These are phyloP conservation scores for Guadua angustifolia DNA, from an alignment of 176 grass and related monocot species.

Conservation along the genomic window DNA sequence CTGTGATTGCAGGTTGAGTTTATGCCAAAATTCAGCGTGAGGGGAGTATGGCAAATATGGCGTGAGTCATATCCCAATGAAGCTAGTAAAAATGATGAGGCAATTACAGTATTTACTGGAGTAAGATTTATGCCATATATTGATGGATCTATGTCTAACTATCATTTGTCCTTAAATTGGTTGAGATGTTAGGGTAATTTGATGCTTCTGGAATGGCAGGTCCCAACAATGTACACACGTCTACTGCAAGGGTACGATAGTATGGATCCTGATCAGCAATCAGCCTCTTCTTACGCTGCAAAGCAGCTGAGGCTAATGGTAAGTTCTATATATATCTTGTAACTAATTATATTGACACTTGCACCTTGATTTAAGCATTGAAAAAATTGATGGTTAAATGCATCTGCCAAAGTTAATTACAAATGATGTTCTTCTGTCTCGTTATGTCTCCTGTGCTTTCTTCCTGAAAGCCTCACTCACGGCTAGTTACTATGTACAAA, in stretches of 20 bases:
- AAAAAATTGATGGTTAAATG: conserved; percentile 16
- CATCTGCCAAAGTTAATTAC: background rate
- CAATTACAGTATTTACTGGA: conserved; percentile 94
- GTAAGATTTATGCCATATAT: conserved; percentile 48
- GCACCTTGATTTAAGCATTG: conserved; percentile 3
- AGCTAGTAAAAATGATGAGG: conserved; percentile 57
- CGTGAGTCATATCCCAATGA: conserved; percentile 76
- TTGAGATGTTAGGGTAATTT: conserved; percentile 35
- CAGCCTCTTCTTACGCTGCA: conserved; percentile 71
- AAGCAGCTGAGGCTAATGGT: conserved; percentile 93
- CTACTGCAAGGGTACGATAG: conserved; percentile 86
- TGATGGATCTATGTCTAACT: background rate
- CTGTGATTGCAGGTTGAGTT: conserved; percentile 80
- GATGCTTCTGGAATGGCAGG: conserved; percentile 57
- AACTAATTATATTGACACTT: conserved; percentile 5
- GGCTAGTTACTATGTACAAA: background rate
- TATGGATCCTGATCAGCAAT: conserved; percentile 81
- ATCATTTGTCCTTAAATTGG: background rate
- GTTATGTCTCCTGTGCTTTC: background rate
- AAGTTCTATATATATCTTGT: conserved; percentile 35
- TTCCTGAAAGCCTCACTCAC: conserved; percentile 3
- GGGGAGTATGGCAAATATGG: conserved; percentile 95
- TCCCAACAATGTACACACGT: conserved; percentile 93
- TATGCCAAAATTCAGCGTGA: conserved; percentile 93
- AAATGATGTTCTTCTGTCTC: background rate